A percentile compares a stretch with the other conserved stretches of the same genome.
Conservation (phyloP, 2,329 filamentous ascomycete genomes). For the Escovopsis weberi region DNA sequence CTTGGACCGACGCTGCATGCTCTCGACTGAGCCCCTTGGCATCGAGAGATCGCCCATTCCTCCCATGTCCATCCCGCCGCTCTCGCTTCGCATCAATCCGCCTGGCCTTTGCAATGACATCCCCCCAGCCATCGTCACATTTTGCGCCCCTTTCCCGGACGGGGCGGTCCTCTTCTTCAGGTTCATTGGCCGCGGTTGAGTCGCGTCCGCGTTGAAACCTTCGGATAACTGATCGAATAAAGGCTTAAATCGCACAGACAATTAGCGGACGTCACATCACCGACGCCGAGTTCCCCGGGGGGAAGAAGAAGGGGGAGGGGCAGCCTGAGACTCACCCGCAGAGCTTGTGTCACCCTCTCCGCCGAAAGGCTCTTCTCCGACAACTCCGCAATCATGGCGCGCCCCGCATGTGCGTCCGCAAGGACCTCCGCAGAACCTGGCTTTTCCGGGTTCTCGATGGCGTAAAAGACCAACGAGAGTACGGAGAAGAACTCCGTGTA, state of each 20-base stretch:
- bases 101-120: slow-evolving; percentile 20
- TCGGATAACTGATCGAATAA: slow-evolving; percentile 75
- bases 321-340: slow-evolving; percentile 44
- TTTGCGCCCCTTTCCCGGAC: slow-evolving; percentile 16
- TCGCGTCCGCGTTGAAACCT: slow-evolving; percentile 38
- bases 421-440: slow-evolving; percentile 64
- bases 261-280: too few species aligned
- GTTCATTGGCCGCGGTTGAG: slow-evolving; percentile 21
- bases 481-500: slow-evolving; percentile 76
- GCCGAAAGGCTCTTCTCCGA: slow-evolving; percentile 79
- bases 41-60: slow-evolving; percentile 11
- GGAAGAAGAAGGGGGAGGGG: neutral
- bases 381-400: slow-evolving; percentile 65
- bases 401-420: slow-evolving; percentile 71
- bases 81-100: slow-evolving; percentile 17
- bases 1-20: slow-evolving; percentile 13
- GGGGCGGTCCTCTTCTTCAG: slow-evolving; percentile 45
- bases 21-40: slow-evolving; percentile 20
- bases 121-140: slow-evolving; percentile 16
- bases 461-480: slow-evolving; percentile 65
- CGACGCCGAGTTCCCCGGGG: too few species aligned
- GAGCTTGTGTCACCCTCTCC: slow-evolving; percentile 64
- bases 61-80: slow-evolving; percentile 9
- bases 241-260: neutral
- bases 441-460: slow-evolving; percentile 66